Evolutionary conservation across 164 flowering plant species (phyloP).

Genomic region (Magnolia officinalis): DNA sequence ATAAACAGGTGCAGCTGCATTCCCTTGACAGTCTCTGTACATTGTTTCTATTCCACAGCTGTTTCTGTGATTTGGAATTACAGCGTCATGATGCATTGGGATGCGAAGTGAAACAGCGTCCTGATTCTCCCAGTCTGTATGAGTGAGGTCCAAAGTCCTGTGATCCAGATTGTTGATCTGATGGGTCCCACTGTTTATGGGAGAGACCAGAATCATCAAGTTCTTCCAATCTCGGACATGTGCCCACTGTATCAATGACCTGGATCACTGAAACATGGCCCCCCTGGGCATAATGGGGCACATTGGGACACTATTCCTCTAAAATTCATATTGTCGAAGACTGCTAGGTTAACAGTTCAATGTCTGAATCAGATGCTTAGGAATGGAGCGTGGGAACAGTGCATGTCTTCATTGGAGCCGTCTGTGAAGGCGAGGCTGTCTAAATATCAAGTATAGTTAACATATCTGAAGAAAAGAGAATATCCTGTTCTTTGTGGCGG

Average conservation of each 20-base stretch:
- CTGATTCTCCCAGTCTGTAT: background rate
- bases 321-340: background rate
- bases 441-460: slow-evolving; percentile 57
- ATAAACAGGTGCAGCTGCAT: slow-evolving; percentile 69
- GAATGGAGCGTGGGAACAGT: slow-evolving; percentile 93
- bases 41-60: background rate
- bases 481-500: slow-evolving; percentile 9
- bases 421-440: slow-evolving; percentile 69
- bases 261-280: background rate
- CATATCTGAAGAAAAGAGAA: background rate
- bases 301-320: background rate
- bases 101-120: background rate
- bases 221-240: background rate
- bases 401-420: slow-evolving; percentile 86
- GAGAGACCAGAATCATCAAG: background rate
- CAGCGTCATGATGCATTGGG: background rate
- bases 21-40: background rate
- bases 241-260: background rate
- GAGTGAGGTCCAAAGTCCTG: background rate
- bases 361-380: slow-evolving; percentile 62
- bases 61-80: background rate
- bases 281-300: background rate
- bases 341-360: background rate
- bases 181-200: background rate
- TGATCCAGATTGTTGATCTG: background rate